A percentile compares a stretch with the other conserved stretches of the same genome.
Evolutionary conservation across 2,329 filamentous ascomycete genomes (phyloP).

Genomic region (Fusarium burgessii): DNA sequence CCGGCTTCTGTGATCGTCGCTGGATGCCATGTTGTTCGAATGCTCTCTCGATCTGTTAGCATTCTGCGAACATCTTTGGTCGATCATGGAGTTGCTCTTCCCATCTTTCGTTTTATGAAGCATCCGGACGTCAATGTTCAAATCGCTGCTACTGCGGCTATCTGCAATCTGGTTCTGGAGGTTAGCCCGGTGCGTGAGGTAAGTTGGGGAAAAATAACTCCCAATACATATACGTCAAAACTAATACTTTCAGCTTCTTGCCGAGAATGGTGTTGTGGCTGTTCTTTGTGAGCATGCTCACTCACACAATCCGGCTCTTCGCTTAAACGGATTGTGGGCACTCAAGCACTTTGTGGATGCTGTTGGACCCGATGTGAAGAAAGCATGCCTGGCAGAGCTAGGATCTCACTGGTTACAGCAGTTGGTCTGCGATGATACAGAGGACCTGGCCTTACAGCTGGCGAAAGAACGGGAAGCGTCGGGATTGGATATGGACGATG

Average conservation of each 20-base stretch:
- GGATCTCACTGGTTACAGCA: slow-evolving; percentile 84
- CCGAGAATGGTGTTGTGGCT: slow-evolving; percentile 78
- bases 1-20: slow-evolving; percentile 83
- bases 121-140: slow-evolving; percentile 83
- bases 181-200: slow-evolving; percentile 93
- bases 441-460: slow-evolving; percentile 62
- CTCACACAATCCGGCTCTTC: slow-evolving; percentile 80
- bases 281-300: slow-evolving; percentile 87
- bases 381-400: slow-evolving; percentile 80
- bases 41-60: slow-evolving; percentile 86
- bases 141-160: slow-evolving; percentile 84
- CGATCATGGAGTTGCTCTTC: slow-evolving; percentile 83
- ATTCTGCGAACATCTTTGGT: slow-evolving; percentile 88
- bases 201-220: slow-evolving; percentile 51
- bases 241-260: slow-evolving; percentile 69
- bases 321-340: slow-evolving; percentile 91
- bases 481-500: slow-evolving; percentile 65
- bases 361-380: slow-evolving; percentile 78
- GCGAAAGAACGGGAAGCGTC: slow-evolving; percentile 47
- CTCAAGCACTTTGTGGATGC: slow-evolving; percentile 89
- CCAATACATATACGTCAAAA: background rate
- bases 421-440: slow-evolving; percentile 75
- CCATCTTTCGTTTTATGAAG: slow-evolving; percentile 79
- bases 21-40: slow-evolving; percentile 83
- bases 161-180: slow-evolving; percentile 87